phyloP scores from a whole-genome alignment of 1,284 basidiomycete genomes.

The Pisolithus thermaeus region DNA sequence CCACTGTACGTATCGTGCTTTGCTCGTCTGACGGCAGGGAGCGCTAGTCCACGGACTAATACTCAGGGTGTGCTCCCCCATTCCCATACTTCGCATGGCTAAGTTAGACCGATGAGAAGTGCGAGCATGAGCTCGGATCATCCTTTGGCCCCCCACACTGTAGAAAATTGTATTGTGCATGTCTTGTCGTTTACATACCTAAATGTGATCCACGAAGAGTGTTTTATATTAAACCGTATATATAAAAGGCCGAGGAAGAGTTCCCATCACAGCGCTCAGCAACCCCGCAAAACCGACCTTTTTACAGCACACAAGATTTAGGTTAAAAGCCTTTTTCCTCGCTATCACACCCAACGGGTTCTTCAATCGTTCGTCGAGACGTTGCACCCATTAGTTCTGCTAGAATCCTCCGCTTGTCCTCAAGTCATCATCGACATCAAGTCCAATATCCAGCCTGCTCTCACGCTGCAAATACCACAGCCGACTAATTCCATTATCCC shows the following conservation, averaged over 20 bases:
- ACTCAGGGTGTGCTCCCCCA: too few relatives aligned
- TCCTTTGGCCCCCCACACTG: too few relatives aligned
- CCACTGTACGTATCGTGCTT: too few relatives aligned
- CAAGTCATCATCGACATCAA: constrained; percentile 10
- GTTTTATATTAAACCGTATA: constrained; percentile 1
- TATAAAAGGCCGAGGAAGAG: neutral
- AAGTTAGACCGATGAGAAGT: too few relatives aligned
- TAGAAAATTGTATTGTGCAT: too few relatives aligned
- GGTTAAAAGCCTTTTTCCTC: neutral
- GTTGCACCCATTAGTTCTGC: neutral
- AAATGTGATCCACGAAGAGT: neutral
- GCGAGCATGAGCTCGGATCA: too few relatives aligned
- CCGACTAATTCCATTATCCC: constrained; percentile 26
- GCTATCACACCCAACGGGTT: neutral
- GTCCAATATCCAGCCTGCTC: constrained; percentile 21
- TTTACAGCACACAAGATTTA: neutral
- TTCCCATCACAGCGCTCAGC: neutral
- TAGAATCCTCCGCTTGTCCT: neutral
- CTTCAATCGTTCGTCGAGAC: neutral
- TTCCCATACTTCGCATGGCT: too few relatives aligned
- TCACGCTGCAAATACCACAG: constrained; percentile 14
- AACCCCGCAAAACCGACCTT: neutral
- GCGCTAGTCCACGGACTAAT: too few relatives aligned
- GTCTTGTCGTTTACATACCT: neutral
- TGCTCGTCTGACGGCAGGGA: too few relatives aligned